phyloP scores from a whole-genome alignment of 345 rosid genomes.

The Citrus sp. region DNA sequence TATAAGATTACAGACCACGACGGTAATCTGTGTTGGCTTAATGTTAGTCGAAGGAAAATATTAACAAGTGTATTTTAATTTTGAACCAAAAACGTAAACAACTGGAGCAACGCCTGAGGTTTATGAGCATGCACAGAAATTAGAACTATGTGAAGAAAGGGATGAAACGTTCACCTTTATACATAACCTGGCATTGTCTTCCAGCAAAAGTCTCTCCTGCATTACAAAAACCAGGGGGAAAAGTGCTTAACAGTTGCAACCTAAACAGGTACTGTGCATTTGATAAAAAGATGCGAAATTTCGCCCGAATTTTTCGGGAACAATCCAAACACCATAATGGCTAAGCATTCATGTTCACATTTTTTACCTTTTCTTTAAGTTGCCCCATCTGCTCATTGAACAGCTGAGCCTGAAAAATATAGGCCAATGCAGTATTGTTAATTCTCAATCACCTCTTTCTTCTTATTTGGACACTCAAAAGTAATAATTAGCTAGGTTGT shows the following conservation, averaged over 20 bases:
- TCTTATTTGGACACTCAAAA: not conserved
- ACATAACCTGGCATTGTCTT: conserved; percentile 41
- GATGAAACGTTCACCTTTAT: conserved; percentile 32
- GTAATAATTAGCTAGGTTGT: too few species aligned
- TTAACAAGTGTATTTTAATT: not conserved
- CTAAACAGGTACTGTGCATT: not conserved
- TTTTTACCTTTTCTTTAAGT: conserved; percentile 40
- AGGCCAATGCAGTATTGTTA: not conserved
- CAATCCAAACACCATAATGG: not conserved
- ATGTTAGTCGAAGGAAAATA: not conserved
- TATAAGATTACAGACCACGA: not conserved
- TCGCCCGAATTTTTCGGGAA: too few species aligned
- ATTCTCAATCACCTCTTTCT: not conserved
- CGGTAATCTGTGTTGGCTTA: not conserved
- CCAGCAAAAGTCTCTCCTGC: conserved; percentile 47
- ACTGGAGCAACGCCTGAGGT: too few species aligned
- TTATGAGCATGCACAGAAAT: not conserved
- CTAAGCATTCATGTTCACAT: not conserved
- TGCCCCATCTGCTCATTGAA: conserved; percentile 40
- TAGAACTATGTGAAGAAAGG: not conserved
- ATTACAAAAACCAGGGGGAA: not conserved
- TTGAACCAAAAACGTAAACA: not conserved
- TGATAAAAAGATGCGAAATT: too few species aligned
- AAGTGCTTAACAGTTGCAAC: not conserved
- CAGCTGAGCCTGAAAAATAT: conserved; percentile 40